Evolutionary conservation across 169 alveolate species (phyloP).

Genomic region (Eimeria praecox): DNA sequence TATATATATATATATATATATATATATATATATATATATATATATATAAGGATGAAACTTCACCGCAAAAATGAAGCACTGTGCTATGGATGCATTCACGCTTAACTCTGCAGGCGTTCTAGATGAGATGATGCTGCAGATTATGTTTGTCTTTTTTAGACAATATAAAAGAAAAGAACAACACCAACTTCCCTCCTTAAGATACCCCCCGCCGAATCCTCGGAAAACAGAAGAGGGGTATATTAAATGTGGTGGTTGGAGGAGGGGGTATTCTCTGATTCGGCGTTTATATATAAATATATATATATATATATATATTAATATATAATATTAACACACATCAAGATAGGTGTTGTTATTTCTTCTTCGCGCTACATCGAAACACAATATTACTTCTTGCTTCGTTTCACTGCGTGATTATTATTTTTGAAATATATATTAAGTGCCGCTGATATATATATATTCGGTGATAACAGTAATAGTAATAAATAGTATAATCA

Average conservation of each 20-base stretch:
- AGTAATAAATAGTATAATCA: too few species aligned
- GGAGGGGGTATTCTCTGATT: background rate
- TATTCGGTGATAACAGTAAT: too few species aligned
- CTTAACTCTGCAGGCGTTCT: background rate
- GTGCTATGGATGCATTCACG: background rate
- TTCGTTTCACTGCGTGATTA: background rate
- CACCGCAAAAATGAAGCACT: background rate
- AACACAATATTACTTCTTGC: too few species aligned
- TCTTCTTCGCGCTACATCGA: background rate
- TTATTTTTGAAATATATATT: too few species aligned
- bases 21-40: too few species aligned
- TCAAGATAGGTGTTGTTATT: background rate
- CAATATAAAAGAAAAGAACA: background rate
- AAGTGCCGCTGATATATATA: background rate
- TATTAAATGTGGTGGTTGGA: too few species aligned
- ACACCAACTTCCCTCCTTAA: background rate
- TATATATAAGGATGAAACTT: too few species aligned
- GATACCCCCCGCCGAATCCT: conserved; percentile 15
- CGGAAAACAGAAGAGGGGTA: conserved; percentile 22
- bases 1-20: too few species aligned
- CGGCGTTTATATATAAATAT: too few species aligned
- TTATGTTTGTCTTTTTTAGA: background rate
- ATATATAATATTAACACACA: too few species aligned
- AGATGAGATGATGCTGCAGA: background rate
- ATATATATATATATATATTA: too few species aligned